These are phyloP conservation scores for Phytophthora foliorum DNA, from an alignment of 352 stramenopile genomes.

Conservation along the genomic window DNA sequence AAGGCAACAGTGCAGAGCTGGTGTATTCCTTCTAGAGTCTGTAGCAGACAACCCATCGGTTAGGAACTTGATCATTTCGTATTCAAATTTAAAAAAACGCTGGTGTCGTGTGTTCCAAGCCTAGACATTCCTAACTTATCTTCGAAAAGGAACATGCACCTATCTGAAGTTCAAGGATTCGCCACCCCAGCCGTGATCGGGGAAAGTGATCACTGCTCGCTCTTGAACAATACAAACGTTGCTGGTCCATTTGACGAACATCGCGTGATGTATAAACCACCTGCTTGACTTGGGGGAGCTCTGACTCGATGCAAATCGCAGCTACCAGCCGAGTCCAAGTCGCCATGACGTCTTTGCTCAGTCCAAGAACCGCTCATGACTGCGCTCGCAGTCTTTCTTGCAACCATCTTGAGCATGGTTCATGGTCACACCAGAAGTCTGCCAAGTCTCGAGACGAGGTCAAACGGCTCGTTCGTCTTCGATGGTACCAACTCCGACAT, in stretches of 20 bases:
- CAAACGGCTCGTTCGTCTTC: conserved; percentile 30
- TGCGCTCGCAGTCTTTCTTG: conserved; percentile 10
- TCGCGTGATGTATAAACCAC: too few species aligned
- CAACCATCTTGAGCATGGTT: not conserved
- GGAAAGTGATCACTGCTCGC: not conserved
- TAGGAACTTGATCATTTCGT: too few species aligned
- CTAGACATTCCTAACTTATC: too few species aligned
- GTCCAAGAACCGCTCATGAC: conserved; percentile 6
- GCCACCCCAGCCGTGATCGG: too few species aligned
- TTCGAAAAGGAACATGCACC: not conserved
- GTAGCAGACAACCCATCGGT: conserved; percentile 3
- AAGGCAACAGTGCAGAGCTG: conserved; percentile 1
- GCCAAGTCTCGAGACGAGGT: conserved; percentile 13
- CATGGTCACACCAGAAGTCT: conserved; percentile 6
- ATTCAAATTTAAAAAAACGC: too few species aligned
- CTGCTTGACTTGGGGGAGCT: conserved; percentile 5
- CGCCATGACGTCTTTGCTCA: conserved; percentile 23
- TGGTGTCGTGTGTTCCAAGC: not conserved
- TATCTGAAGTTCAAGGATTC: not conserved
- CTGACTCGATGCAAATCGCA: conserved; percentile 34
- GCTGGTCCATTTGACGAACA: not conserved
- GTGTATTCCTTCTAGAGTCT: conserved; percentile 2
- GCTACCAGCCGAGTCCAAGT: conserved; percentile 13
- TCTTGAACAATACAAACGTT: not conserved
- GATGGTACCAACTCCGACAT: conserved; percentile 44